phyloP scores from a whole-genome alignment of 306 rosid species.

The Begonia peltatifolia region DNA sequence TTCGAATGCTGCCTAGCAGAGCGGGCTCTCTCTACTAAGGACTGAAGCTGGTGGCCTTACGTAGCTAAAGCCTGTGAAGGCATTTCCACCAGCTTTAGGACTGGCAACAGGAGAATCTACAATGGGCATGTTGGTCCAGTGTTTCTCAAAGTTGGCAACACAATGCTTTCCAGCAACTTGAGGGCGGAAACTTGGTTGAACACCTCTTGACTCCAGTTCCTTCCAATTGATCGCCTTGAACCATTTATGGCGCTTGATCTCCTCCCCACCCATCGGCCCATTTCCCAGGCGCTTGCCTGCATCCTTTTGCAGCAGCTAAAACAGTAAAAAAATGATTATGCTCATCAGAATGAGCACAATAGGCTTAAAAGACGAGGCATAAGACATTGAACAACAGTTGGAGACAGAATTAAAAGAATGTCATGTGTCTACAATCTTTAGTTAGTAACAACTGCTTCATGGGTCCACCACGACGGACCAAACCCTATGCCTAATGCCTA shows the following conservation, averaged over 20 bases:
- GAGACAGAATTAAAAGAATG: too few species aligned
- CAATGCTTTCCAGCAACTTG: slow-evolving; percentile 75
- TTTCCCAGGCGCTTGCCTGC: slow-evolving; percentile 55
- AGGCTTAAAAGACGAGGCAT: too few species aligned
- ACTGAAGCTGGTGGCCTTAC: slow-evolving; percentile 73
- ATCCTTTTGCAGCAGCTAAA: slow-evolving; percentile 78
- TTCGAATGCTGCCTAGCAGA: too few species aligned
- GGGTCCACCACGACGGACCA: too few species aligned
- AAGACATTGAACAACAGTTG: too few species aligned
- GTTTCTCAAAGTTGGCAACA: slow-evolving; percentile 85
- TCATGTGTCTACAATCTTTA: too few species aligned
- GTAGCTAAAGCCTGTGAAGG: slow-evolving; percentile 66
- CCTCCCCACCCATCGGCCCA: slow-evolving; percentile 52
- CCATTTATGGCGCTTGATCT: slow-evolving; percentile 84
- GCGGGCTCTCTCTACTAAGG: slow-evolving; percentile 34
- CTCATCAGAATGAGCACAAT: too few species aligned
- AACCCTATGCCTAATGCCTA: too few species aligned
- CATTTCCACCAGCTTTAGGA: slow-evolving; percentile 56
- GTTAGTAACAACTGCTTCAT: too few species aligned
- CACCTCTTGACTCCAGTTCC: slow-evolving; percentile 55
- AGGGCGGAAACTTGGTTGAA: slow-evolving; percentile 89
- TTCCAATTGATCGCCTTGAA: slow-evolving; percentile 76
- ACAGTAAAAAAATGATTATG: too few species aligned
- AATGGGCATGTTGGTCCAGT: slow-evolving; percentile 91
- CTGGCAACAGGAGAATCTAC: slow-evolving; percentile 81